Conservation (phyloP, 2,329 filamentous ascomycete species). For the Fusarium domesticum region DNA sequence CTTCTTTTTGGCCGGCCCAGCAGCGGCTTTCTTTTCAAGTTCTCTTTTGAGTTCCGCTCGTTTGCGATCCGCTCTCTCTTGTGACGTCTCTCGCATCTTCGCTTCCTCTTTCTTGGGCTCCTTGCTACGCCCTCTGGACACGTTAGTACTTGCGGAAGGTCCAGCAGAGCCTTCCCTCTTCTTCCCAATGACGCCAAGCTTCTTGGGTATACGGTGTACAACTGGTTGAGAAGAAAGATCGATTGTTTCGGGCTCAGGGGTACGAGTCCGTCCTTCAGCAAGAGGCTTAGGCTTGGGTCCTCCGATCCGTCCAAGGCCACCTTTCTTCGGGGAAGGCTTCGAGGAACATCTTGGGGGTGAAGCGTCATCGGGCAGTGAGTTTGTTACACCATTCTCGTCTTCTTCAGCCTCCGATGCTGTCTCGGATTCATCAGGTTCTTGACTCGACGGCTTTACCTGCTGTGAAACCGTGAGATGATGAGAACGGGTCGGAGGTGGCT, state of each 20-base stretch:
- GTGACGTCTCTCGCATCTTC: conserved; percentile 41
- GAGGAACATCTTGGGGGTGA: conserved; percentile 18
- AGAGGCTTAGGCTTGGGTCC: conserved; percentile 26
- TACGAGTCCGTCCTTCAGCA: conserved; percentile 4
- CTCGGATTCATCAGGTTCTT: conserved; percentile 34
- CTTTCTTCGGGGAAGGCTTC: conserved; percentile 28
- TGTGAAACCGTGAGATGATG: conserved; percentile 15
- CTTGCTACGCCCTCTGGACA: conserved; percentile 23
- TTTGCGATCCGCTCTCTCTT: conserved; percentile 48
- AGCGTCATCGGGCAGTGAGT: conserved; percentile 19
- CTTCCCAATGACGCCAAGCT: conserved; percentile 38
- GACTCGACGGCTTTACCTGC: conserved; percentile 1
- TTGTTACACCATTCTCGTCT: conserved; percentile 30
- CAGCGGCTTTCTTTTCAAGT: conserved; percentile 47
- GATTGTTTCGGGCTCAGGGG: conserved; percentile 6
- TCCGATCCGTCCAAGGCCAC: conserved; percentile 43
- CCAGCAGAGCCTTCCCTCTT: conserved; percentile 16
- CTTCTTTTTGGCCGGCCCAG: conserved; percentile 54
- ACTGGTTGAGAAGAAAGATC: conserved; percentile 7
- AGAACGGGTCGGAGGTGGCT: conserved; percentile 27
- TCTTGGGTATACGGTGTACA: conserved; percentile 17
- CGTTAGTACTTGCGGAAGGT: conserved; percentile 6
- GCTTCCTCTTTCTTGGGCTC: conserved; percentile 20
- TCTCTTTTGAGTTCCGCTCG: conserved; percentile 51
- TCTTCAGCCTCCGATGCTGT: conserved; percentile 46